Conservation (phyloP, 2,329 filamentous ascomycete genomes). For the Pyricularia pennisetigena region DNA sequence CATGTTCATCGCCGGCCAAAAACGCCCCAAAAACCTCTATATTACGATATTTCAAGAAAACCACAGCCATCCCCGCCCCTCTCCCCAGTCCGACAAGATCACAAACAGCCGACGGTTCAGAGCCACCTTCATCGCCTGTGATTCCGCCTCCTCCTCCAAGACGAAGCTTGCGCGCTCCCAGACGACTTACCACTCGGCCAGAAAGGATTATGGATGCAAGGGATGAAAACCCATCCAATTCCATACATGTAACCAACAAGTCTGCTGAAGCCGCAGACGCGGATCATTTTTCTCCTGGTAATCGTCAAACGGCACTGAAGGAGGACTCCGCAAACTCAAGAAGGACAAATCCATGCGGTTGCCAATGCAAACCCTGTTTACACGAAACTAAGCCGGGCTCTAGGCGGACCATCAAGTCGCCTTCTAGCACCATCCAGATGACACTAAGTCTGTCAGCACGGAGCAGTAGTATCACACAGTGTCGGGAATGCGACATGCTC, state of each 20-base stretch:
- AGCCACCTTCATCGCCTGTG: background rate
- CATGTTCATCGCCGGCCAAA: background rate
- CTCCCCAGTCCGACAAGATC: background rate
- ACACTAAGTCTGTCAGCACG: conserved; percentile 29
- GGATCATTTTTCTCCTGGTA: background rate
- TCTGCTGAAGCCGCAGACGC: background rate
- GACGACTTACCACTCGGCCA: conserved; percentile 23
- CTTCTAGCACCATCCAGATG: conserved; percentile 22
- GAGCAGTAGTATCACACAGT: conserved; percentile 25
- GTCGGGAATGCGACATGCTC: conserved; percentile 30
- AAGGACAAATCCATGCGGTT: background rate
- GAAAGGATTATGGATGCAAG: background rate
- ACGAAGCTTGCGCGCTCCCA: conserved; percentile 14
- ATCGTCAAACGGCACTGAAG: background rate
- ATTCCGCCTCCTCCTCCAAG: background rate
- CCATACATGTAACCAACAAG: background rate
- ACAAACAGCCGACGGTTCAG: background rate
- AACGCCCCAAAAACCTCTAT: conserved; percentile 11
- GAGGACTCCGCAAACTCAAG: background rate
- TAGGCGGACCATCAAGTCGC: background rate
- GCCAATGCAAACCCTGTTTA: background rate
- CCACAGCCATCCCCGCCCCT: conserved; percentile 5
- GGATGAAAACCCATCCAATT: background rate
- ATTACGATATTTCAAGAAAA: conserved; percentile 16
- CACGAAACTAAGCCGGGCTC: background rate